phyloP scores from a whole-genome alignment of 768 basidiomycete species.

The Boletus tomentosulus region DNA sequence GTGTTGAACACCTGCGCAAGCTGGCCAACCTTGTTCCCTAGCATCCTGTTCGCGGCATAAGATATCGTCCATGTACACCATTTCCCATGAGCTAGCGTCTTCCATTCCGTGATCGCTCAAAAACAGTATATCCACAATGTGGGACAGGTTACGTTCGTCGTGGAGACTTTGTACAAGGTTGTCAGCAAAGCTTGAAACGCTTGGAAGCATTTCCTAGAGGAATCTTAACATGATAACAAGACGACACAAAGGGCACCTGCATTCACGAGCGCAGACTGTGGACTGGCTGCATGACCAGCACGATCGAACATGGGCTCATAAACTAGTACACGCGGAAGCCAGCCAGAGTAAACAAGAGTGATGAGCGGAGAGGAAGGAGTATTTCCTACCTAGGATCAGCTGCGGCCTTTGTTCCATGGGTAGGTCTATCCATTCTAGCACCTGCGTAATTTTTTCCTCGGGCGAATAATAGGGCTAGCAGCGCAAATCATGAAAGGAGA shows the following conservation, averaged over 20 bases:
- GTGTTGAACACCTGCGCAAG: slow-evolving; percentile 7
- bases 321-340: slow-evolving; percentile 41
- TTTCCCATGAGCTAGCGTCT: slow-evolving; percentile 70
- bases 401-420: slow-evolving; percentile 59
- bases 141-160: slow-evolving; percentile 63
- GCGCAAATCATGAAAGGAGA: neutral
- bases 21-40: slow-evolving; percentile 10
- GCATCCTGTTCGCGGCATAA: slow-evolving; percentile 10
- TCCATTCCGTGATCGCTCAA: slow-evolving; percentile 89
- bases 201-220: slow-evolving; percentile 52
- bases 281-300: slow-evolving; percentile 69
- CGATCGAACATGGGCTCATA: slow-evolving; percentile 86
- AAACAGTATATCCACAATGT: slow-evolving; percentile 81
- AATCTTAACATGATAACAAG: slow-evolving; percentile 1
- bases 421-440: slow-evolving; percentile 73
- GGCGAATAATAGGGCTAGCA: slow-evolving; percentile 1
- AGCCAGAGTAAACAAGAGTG: neutral
- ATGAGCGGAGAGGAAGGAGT: neutral
- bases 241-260: slow-evolving; percentile 35
- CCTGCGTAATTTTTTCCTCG: slow-evolving; percentile 63
- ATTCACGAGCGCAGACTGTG: slow-evolving; percentile 62
- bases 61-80: slow-evolving; percentile 67
- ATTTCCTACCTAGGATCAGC: slow-evolving; percentile 55
- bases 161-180: slow-evolving; percentile 44
- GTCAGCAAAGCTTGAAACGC: slow-evolving; percentile 68